Conservation (phyloP, 495 filamentous ascomycete genomes). For the Saxophila tyrrhenica region DNA sequence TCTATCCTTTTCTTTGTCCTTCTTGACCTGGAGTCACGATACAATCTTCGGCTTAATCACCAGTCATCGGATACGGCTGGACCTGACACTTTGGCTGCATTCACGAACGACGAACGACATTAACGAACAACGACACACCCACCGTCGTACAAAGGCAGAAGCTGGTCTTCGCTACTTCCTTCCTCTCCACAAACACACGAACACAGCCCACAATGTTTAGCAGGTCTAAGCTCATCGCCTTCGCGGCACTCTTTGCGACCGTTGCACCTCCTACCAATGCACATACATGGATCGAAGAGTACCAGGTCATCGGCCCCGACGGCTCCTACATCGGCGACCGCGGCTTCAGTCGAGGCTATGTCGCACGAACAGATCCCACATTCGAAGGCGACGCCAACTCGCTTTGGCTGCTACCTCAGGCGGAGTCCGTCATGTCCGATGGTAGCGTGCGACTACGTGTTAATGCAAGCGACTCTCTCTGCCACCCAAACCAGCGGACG, state of each 20-base stretch:
- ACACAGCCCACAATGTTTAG: neutral
- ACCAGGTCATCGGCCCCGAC: slow-evolving; percentile 56
- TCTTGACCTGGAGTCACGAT: neutral
- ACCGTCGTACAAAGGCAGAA: neutral
- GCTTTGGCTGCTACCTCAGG: slow-evolving; percentile 42
- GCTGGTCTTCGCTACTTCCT: neutral
- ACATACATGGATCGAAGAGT: slow-evolving; percentile 72
- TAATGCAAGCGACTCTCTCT: slow-evolving; percentile 37
- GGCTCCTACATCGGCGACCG: slow-evolving; percentile 58
- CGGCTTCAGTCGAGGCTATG: slow-evolving; percentile 57
- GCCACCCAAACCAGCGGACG: slow-evolving; percentile 42
- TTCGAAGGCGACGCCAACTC: slow-evolving; percentile 40
- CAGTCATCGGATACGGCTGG: neutral
- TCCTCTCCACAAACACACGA: neutral
- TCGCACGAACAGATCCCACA: slow-evolving; percentile 36
- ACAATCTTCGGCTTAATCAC: neutral
- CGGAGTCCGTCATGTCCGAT: slow-evolving; percentile 15
- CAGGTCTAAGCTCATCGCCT: slow-evolving; percentile 11
- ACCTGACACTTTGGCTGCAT: neutral
- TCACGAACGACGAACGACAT: neutral
- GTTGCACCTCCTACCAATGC: slow-evolving; percentile 26
- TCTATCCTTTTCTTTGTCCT: neutral
- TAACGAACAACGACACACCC: neutral
- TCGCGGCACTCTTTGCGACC: slow-evolving; percentile 23
- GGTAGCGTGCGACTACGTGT: slow-evolving; percentile 26